phyloP scores from a whole-genome alignment of 2,329 filamentous ascomycete species.

The Bisporella sp. region DNA sequence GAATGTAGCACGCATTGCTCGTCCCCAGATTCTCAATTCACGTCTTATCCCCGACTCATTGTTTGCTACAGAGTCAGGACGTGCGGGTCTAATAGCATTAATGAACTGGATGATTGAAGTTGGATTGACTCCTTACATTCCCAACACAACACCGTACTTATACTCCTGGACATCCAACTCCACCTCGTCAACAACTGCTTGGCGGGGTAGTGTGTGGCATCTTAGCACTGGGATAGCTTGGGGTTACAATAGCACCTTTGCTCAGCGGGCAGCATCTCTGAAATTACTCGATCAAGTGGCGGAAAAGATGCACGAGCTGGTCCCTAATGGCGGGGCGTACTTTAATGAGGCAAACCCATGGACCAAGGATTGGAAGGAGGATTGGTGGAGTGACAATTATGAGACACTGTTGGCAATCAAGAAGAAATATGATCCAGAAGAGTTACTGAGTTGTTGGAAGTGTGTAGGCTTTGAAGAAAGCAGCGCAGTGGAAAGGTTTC shows the following conservation, averaged over 20 bases:
- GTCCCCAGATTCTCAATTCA: conserved; percentile 2
- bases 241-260: conserved; percentile 7
- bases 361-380: conserved; percentile 11
- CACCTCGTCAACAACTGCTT: conserved; percentile 13
- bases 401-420: conserved; percentile 12
- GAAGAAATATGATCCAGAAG: conserved; percentile 15
- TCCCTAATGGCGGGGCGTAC: conserved; percentile 11
- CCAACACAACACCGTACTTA: conserved; percentile 9
- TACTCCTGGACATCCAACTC: conserved; percentile 8
- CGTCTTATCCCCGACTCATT: conserved; percentile 9
- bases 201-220: conserved; percentile 10
- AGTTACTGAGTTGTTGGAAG: conserved; percentile 15
- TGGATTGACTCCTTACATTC: conserved; percentile 10
- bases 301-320: conserved; percentile 1
- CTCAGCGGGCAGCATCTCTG: not conserved
- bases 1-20: conserved; percentile 7
- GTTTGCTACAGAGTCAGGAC: conserved; percentile 4
- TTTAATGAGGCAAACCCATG: conserved; percentile 14
- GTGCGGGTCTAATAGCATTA: conserved; percentile 4
- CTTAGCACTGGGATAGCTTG: conserved; percentile 2
- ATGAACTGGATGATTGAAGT: conserved; percentile 5
- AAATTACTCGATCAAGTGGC: not conserved
- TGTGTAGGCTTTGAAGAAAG: conserved; percentile 13
- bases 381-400: conserved; percentile 15
- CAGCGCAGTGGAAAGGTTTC: conserved; percentile 3